Evolutionary conservation across 495 filamentous ascomycete species (phyloP).

Genomic region (Rhypophila decipiens): DNA sequence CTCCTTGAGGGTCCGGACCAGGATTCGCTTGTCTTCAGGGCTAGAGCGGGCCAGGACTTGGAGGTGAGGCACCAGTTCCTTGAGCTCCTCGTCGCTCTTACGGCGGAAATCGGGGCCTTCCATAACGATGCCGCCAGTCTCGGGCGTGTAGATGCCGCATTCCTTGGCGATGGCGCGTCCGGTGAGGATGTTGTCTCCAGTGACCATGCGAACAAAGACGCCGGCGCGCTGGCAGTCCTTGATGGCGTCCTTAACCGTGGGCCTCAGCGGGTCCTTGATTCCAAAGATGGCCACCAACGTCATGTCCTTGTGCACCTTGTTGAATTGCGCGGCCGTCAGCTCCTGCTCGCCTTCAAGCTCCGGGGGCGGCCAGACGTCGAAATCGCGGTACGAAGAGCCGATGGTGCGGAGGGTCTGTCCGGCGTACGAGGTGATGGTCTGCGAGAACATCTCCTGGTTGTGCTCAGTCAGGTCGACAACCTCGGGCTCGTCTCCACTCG

Average conservation of each 20-base stretch:
- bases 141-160: constrained; percentile 73
- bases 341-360: constrained; percentile 63
- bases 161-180: constrained; percentile 76
- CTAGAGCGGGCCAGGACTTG: constrained; percentile 82
- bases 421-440: constrained; percentile 71
- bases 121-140: constrained; percentile 71
- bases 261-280: constrained; percentile 84
- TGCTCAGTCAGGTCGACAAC: constrained; percentile 49
- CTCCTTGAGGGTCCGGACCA: constrained; percentile 66
- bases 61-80: constrained; percentile 62
- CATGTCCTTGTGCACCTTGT: constrained; percentile 67
- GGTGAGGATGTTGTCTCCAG: constrained; percentile 77
- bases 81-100: constrained; percentile 61
- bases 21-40: constrained; percentile 79
- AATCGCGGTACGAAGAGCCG: constrained; percentile 80
- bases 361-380: constrained; percentile 81
- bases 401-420: constrained; percentile 81
- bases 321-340: constrained; percentile 63
- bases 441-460: constrained; percentile 51
- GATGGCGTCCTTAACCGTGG: constrained; percentile 70
- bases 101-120: constrained; percentile 80
- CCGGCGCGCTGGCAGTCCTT: constrained; percentile 68
- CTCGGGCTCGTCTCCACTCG: constrained; percentile 49
- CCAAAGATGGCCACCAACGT: constrained; percentile 73
- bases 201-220: constrained; percentile 85